Evolutionary conservation across 495 filamentous ascomycete species (phyloP).

Genomic region (Penicillium soppii): DNA sequence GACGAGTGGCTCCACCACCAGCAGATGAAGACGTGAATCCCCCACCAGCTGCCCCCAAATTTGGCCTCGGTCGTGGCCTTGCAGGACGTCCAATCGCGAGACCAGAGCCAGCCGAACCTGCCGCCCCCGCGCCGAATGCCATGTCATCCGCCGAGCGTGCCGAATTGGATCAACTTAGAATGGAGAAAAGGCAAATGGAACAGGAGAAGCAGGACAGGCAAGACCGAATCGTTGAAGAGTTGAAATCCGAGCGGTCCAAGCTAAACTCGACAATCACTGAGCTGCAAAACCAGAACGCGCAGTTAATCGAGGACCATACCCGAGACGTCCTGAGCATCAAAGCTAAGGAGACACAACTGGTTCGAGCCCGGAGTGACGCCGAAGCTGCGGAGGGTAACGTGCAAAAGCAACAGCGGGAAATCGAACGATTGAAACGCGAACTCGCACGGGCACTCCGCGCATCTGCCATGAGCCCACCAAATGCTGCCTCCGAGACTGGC

Average conservation of each 20-base stretch:
- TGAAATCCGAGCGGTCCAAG: slow-evolving; percentile 70
- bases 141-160: slow-evolving; percentile 75
- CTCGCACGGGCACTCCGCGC: slow-evolving; percentile 45
- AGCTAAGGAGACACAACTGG: slow-evolving; percentile 96
- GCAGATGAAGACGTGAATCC: slow-evolving; percentile 57
- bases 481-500: slow-evolving; percentile 29
- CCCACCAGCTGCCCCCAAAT: slow-evolving; percentile 59
- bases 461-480: slow-evolving; percentile 41
- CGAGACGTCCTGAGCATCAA: slow-evolving; percentile 93
- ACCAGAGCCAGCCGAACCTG: slow-evolving; percentile 52
- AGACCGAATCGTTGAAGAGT: slow-evolving; percentile 67
- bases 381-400: slow-evolving; percentile 84
- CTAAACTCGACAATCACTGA: slow-evolving; percentile 79
- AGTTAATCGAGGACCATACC: slow-evolving; percentile 96
- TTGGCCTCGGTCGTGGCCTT: slow-evolving; percentile 72
- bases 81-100: slow-evolving; percentile 86
- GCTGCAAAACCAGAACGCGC: slow-evolving; percentile 90
- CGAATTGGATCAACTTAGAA: slow-evolving; percentile 84
- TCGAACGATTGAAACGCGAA: slow-evolving; percentile 90
- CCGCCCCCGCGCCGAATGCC: slow-evolving; percentile 49
- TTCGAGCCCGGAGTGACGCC: slow-evolving; percentile 83
- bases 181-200: slow-evolving; percentile 75
- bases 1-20: slow-evolving; percentile 49
- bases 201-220: too few species aligned
- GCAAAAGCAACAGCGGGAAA: slow-evolving; percentile 79